phyloP scores from a whole-genome alignment of 2,329 filamentous ascomycete species.

The Pestalotiopsis sp. region DNA sequence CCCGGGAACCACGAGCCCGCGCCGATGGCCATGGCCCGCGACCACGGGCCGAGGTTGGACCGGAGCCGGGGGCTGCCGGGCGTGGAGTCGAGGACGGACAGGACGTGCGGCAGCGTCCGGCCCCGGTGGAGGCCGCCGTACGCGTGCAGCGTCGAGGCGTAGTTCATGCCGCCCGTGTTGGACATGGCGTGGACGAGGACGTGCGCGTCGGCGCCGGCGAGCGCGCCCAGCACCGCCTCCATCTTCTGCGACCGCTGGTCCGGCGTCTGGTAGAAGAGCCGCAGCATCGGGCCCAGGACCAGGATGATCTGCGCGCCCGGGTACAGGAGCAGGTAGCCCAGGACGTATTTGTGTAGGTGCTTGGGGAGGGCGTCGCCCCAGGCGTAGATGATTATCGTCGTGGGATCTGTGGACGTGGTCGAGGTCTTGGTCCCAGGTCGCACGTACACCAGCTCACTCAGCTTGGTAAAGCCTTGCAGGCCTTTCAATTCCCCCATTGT shows the following conservation, averaged over 20 bases:
- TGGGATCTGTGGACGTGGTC: slow-evolving; percentile 34
- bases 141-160: slow-evolving; percentile 50
- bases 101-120: slow-evolving; percentile 45
- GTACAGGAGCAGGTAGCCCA: slow-evolving; percentile 53
- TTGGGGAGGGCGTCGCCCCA: slow-evolving; percentile 60
- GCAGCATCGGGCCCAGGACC: slow-evolving; percentile 51
- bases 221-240: slow-evolving; percentile 44
- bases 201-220: slow-evolving; percentile 34
- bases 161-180: slow-evolving; percentile 59
- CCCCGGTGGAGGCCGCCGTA: slow-evolving; percentile 40
- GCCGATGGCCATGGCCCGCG: slow-evolving; percentile 54
- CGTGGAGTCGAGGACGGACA: slow-evolving; percentile 55
- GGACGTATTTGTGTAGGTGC: slow-evolving; percentile 58
- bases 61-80: slow-evolving; percentile 48
- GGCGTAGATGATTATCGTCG: slow-evolving; percentile 54
- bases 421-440: slow-evolving; percentile 17
- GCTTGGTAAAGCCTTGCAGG: slow-evolving; percentile 9
- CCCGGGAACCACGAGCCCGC: slow-evolving; percentile 49
- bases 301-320: slow-evolving; percentile 53
- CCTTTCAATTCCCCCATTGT: background rate
- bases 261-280: slow-evolving; percentile 46
- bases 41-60: slow-evolving; percentile 51
- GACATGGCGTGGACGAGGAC: slow-evolving; percentile 59
- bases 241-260: slow-evolving; percentile 46
- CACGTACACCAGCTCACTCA: slow-evolving; percentile 10